Evolutionary conservation across 2,329 filamentous ascomycete genomes (phyloP), one percentile per base, ranked within the genome.

Genomic region (Stagonosporopsis rhizophila): DNA sequence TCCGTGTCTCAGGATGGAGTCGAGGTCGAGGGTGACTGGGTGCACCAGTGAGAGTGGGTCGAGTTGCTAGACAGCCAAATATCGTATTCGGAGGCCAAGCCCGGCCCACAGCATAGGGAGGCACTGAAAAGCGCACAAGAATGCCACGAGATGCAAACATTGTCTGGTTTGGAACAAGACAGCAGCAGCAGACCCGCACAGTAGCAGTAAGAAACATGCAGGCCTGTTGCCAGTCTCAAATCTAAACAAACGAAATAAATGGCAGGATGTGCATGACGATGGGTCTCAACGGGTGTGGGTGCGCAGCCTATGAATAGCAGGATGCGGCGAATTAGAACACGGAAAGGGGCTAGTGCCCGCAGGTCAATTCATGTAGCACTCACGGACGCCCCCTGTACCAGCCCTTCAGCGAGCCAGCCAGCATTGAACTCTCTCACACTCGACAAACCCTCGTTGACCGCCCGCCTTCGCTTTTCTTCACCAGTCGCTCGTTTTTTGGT

Each of bases 401-500:
- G 35, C 50, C 49, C 55, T 58, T 52, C 55, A 49, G 38, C 47
- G 34, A 19, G 50, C 28, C 35, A n/a, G 35, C 42, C 49, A 39
- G 25, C 44, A 28, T 38, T 40, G 48, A 39, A 40, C 30, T 45
- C 35, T 53, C 45, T 39, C 44, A 22, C 42, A 15, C 35, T 45
- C 45, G 17, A 25, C 28, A 27, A 30, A 41, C 45, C 37, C 28
- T 49, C 40, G 40, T 17, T 49, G 40, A 22, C 38, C 44, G 14
- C 34, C 27, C 40, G 47, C 59, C 60, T 15, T 49, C 22, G 42
- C 58, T 51, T 59, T 58, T 53, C 66, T 71, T 69, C 62, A 66
- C 69, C 70, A 73, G 73, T 74, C 73, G 61, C 70, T 75, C 73
- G 71, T 71, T 75, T 70, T 30, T 63, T 62, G 56, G 60, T 60